Evolutionary conservation across 1,284 basidiomycete genomes (phyloP).

Genomic region (Cryptococcus hybrid): DNA sequence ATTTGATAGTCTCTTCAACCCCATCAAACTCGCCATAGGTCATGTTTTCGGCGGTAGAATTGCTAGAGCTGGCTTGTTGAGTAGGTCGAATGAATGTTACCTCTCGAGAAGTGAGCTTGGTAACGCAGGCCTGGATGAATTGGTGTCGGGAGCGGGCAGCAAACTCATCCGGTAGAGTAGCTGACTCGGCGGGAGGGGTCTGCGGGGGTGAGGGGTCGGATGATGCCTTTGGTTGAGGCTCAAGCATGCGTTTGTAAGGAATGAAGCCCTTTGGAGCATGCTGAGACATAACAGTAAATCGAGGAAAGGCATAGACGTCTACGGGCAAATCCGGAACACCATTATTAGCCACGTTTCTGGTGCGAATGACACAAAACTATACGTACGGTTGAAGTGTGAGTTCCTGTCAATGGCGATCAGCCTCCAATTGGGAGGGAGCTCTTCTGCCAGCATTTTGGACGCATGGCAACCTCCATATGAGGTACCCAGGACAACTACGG

Average conservation of each 20-base stretch:
- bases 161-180: conserved; percentile 1
- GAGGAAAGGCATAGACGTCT: conserved; percentile 55
- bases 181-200: conserved; percentile 4
- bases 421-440: conserved; percentile 54
- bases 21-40: conserved; percentile 24
- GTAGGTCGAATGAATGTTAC: conserved; percentile 52
- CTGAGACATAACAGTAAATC: conserved; percentile 50
- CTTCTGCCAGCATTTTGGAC: conserved; percentile 59
- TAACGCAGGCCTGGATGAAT: conserved; percentile 56
- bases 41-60: background rate
- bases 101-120: conserved; percentile 52
- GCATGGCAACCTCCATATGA: conserved; percentile 61
- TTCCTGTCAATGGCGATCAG: conserved; percentile 56
- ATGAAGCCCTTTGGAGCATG: conserved; percentile 60
- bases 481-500: conserved; percentile 61
- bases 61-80: background rate
- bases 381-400: conserved; percentile 53
- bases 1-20: conserved; percentile 40
- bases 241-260: conserved; percentile 59
- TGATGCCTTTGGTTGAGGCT: conserved; percentile 7
- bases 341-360: too few relatives aligned
- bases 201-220: conserved; percentile 20
- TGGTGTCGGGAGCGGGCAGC: conserved; percentile 29
- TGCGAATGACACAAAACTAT: background rate
- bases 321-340: too few relatives aligned